Percentiles rank a stretch among this genome's conserved stretches.
phyloP scores from a whole-genome alignment of 371 early-diverging fungal species.

The Nematocida sp. region DNA sequence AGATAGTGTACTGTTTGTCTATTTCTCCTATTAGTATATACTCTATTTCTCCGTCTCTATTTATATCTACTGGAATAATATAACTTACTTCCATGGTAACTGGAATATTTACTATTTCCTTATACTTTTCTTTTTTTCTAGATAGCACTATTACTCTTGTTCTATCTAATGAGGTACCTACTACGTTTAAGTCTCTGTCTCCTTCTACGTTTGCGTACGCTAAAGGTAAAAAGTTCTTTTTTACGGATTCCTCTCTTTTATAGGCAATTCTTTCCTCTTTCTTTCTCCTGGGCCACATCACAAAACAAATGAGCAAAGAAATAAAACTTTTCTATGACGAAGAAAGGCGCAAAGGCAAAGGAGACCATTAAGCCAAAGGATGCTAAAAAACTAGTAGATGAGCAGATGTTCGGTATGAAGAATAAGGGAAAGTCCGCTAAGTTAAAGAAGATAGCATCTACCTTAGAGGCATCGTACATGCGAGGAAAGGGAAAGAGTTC shows the following conservation, averaged over 20 bases:
- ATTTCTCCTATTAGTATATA: constrained; percentile 10
- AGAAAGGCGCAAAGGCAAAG: constrained; percentile 45
- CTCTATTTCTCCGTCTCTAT: constrained; percentile 11
- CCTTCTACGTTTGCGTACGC: constrained; percentile 11
- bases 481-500: constrained; percentile 29
- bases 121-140: constrained; percentile 6
- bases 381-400: constrained; percentile 52
- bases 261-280: constrained; percentile 32
- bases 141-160: constrained; percentile 8
- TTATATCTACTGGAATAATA: constrained; percentile 30
- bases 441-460: constrained; percentile 46
- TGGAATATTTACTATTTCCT: not conserved
- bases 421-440: constrained; percentile 54
- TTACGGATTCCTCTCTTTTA: not conserved
- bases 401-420: constrained; percentile 56
- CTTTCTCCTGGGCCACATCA: constrained; percentile 35
- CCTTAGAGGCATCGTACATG: constrained; percentile 45
- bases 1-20: not conserved
- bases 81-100: constrained; percentile 3
- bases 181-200: constrained; percentile 26
- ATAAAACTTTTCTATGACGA: constrained; percentile 46
- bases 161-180: constrained; percentile 18
- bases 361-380: constrained; percentile 51
- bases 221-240: constrained; percentile 25
- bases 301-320: not conserved